A percentile compares a stretch with the other conserved stretches of the same genome.
phyloP scores from a whole-genome alignment of 176 grass and related monocot species.

The Coix lacrymajobi region DNA sequence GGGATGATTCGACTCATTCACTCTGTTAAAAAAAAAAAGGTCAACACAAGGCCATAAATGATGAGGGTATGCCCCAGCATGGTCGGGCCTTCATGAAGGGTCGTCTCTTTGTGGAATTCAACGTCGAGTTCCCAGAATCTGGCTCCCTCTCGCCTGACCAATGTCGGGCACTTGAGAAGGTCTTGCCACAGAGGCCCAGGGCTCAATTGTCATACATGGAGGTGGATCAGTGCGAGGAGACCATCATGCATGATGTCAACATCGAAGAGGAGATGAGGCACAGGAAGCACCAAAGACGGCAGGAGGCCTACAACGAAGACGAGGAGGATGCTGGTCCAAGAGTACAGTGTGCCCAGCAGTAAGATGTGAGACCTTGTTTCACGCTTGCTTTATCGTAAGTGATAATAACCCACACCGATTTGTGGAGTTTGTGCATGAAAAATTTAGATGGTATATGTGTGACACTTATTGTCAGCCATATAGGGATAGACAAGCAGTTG shows the following conservation, averaged over 20 bases:
- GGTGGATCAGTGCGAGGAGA: constrained; percentile 65
- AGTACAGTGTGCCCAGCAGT: constrained; percentile 73
- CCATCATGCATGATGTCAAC: constrained; percentile 61
- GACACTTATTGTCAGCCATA: neutral
- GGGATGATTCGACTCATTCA: neutral
- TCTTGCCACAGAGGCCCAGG: constrained; percentile 22
- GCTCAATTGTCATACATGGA: constrained; percentile 44
- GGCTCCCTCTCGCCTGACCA: constrained; percentile 42
- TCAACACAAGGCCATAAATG: constrained; percentile 74
- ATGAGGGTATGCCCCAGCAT: constrained; percentile 68
- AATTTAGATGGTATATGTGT: neutral
- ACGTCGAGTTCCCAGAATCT: constrained; percentile 60
- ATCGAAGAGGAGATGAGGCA: constrained; percentile 76
- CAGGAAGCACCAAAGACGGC: constrained; percentile 31
- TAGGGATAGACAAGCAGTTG: neutral
- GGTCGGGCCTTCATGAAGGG: constrained; percentile 69
- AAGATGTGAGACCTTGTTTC: constrained; percentile 20
- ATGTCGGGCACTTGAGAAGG: constrained; percentile 38
- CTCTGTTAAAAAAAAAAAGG: constrained; percentile 24
- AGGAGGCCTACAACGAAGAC: constrained; percentile 59
- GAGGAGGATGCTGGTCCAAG: constrained; percentile 56
- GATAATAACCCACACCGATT: neutral
- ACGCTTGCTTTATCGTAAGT: neutral
- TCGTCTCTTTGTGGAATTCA: constrained; percentile 61
- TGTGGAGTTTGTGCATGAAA: neutral